Evolutionary conservation across 768 basidiomycete species (phyloP).

Genomic region (Lentinula boryana): DNA sequence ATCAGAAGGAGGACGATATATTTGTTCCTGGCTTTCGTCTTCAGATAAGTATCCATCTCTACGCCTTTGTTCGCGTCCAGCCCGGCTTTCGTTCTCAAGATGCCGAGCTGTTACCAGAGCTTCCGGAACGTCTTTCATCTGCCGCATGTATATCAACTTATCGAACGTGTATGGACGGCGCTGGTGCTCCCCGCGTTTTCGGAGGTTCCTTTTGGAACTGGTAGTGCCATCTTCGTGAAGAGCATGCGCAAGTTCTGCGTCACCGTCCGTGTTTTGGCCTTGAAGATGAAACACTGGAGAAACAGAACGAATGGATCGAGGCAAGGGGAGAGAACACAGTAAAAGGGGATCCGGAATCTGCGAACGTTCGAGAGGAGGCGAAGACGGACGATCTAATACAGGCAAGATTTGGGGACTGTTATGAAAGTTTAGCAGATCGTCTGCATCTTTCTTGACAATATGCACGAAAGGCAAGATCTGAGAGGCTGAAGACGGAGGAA

Average conservation of each 20-base stretch:
- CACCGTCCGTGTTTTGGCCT: background rate
- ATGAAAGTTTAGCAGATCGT: background rate
- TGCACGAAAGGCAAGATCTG: background rate
- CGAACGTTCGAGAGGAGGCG: background rate
- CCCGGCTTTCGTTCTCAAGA: conserved; percentile 19
- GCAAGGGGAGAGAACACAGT: conserved; percentile 7
- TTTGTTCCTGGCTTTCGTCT: conserved; percentile 11
- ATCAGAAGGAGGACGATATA: conserved; percentile 1
- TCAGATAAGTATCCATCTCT: conserved; percentile 18
- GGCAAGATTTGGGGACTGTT: background rate
- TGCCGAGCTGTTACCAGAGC: conserved; percentile 54
- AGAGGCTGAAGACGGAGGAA: background rate
- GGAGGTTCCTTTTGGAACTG: conserved; percentile 44
- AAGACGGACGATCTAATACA: conserved; percentile 5
- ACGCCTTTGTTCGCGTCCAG: conserved; percentile 15
- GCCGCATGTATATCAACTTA: conserved; percentile 41
- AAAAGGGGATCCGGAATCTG: conserved; percentile 6
- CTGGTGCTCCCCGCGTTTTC: conserved; percentile 49
- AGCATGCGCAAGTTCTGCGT: background rate
- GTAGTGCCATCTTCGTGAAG: background rate
- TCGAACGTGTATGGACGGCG: conserved; percentile 60
- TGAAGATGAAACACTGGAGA: background rate
- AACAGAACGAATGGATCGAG: background rate
- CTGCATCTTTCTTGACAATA: background rate
- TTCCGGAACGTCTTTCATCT: conserved; percentile 52